Conservation (phyloP, 23 red algal species). For the Chondrus crispus region DNA sequence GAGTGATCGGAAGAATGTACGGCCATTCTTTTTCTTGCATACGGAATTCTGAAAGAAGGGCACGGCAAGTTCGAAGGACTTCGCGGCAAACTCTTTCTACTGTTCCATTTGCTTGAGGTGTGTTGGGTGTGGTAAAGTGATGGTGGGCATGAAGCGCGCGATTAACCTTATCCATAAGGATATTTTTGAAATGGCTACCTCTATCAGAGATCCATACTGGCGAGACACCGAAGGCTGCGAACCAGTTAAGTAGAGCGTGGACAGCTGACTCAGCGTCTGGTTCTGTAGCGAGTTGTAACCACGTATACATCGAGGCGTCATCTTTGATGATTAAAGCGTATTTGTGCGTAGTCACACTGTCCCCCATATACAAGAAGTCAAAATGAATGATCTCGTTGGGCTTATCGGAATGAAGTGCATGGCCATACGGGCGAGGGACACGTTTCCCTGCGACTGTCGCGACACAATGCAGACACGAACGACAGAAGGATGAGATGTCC, state of each 20-base stretch:
- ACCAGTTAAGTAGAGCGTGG: neutral
- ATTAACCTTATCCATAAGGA: neutral
- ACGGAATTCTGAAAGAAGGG: neutral
- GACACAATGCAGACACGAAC: neutral
- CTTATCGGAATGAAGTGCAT: neutral
- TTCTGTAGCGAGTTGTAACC: neutral
- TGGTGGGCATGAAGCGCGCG: neutral
- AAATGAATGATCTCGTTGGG: conserved; percentile 21
- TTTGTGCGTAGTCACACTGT: neutral
- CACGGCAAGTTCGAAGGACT: neutral
- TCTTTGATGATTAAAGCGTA: conserved; percentile 11
- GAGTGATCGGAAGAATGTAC: neutral
- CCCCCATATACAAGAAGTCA: conserved; percentile 2
- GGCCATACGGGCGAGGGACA: neutral
- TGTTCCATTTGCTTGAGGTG: neutral
- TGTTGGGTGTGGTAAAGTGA: neutral
- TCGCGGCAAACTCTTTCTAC: neutral
- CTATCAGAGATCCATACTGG: neutral
- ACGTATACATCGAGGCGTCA: neutral
- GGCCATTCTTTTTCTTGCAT: neutral
- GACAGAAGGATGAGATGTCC: neutral
- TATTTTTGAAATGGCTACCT: conserved; percentile 25
- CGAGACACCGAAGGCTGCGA: neutral
- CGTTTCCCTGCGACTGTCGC: neutral
- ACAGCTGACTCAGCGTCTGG: neutral